Conservation (phyloP, 345 rosid genomes). For the Fremontodendron californicum region DNA sequence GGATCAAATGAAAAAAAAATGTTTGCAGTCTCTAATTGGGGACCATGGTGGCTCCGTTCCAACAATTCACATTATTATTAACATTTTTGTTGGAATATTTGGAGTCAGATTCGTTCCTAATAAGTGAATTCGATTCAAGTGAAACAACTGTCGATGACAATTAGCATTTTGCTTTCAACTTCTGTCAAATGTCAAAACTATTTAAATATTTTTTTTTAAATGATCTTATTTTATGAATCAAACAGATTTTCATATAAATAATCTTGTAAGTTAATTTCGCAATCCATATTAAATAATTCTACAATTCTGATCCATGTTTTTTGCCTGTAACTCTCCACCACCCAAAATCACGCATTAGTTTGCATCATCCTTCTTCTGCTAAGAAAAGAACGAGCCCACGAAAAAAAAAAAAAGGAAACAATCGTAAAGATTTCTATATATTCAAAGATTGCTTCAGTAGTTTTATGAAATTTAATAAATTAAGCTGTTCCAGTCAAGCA, state of each 20-base stretch:
- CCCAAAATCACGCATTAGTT: background rate
- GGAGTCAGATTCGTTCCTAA: no score
- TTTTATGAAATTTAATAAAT: background rate
- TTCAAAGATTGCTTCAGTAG: background rate
- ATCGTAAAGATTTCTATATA: background rate
- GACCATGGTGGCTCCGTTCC: background rate
- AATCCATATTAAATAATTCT: no score
- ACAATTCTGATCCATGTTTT: background rate
- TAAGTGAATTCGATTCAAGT: no score
- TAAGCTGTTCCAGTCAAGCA: background rate
- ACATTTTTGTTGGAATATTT: background rate
- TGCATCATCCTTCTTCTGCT: background rate
- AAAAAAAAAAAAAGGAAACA: background rate
- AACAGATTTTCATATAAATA: no score
- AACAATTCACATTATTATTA: background rate
- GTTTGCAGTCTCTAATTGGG: background rate
- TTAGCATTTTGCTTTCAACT: no score
- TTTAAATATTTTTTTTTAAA: no score
- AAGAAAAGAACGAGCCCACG: background rate
- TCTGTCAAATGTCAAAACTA: no score
- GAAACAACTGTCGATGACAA: no score
- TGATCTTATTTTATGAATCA: no score
- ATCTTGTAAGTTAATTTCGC: no score
- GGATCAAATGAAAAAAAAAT: background rate
- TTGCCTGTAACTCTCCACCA: background rate